Evolutionary conservation across 345 rosid species (phyloP).

Genomic region (Luvunga scandens): DNA sequence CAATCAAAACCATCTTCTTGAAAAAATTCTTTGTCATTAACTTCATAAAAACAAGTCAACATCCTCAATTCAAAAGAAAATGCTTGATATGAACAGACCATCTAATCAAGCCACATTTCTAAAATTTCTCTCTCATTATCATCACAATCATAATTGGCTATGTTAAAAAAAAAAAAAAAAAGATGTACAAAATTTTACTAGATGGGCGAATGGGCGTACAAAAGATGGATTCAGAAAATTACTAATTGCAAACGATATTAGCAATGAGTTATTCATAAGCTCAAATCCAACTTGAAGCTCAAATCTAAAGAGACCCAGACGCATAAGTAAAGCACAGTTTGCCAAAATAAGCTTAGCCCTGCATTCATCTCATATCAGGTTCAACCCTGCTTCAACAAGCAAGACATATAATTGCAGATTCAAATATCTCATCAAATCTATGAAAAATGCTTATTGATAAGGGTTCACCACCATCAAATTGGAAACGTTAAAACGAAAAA

Average conservation of each 20-base stretch:
- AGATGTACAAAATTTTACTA: too few species aligned
- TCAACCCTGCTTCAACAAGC: not conserved
- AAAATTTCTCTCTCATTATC: too few species aligned
- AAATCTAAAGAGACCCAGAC: not conserved
- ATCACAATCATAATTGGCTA: not conserved
- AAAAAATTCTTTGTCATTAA: not conserved
- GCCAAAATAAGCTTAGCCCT: not conserved
- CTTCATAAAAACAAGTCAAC: not conserved
- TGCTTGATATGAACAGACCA: not conserved
- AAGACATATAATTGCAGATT: not conserved
- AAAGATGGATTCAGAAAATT: not conserved
- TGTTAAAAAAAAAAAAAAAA: too few species aligned
- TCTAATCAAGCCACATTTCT: not conserved
- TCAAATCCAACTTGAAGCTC: not conserved
- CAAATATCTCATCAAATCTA: not conserved
- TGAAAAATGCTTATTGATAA: not conserved
- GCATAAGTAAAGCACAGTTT: not conserved
- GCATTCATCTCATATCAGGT: not conserved
- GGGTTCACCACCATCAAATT: not conserved
- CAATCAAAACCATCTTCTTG: not conserved
- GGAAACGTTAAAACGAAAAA: not conserved
- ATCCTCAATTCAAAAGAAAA: not conserved
- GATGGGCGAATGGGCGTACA: too few species aligned
- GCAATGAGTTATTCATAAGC: not conserved
- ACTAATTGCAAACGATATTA: not conserved